Base-by-base conservation (phyloP, 225 moss, liverwort and hornwort genomes). In the Polytrichum commune region DNA sequence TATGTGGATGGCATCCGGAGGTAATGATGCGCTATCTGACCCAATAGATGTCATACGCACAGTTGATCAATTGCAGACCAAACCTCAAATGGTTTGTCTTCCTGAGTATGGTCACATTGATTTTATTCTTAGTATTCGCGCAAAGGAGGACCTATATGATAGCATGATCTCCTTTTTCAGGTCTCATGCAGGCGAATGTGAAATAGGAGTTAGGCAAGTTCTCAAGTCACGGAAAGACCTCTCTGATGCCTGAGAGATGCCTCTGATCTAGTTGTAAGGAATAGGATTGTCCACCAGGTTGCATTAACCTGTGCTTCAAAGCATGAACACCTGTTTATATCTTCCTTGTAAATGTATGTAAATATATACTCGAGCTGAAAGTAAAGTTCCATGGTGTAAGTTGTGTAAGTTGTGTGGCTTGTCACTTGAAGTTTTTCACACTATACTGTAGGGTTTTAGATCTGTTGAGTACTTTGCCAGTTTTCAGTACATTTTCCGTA, bases 41-140 rank as follows among this genome's bases (percentile, higher is more conserved):
- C 82, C 87, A 24, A 67, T 80, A 5, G 98, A 98, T 66, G 75
- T 89, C 1, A 32, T 81, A 24, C 98, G 60, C 75, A 98, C 95
- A 32, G 58, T 98, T 5, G 69, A 70, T 3, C 81, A 90, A 74
- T 77, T 98, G 55, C 79, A 76, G 65, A 80, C 76, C 60, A 23
- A 68, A 10, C 98, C 98, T 0, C 28, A 80, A 68, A 32, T 91
- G 27, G 76, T 98, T 6, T 60, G 60, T 33, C 28, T 91, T 27
- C 93, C 92, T 19, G 64, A 88, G 0, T 98, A 98, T n/a, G 95
- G 95, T 13, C 98, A 98, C 67, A 77, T 98, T 5, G 98, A 98
- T 70, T 98, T 98, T 69, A 69, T 98, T 55, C 82, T 90, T 10
- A 90, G 95, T 64, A 69, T 69, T 54, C 82, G 68, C 46, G 98